phyloP scores from a whole-genome alignment of 768 basidiomycete genomes.

The Lepiota venenata region DNA sequence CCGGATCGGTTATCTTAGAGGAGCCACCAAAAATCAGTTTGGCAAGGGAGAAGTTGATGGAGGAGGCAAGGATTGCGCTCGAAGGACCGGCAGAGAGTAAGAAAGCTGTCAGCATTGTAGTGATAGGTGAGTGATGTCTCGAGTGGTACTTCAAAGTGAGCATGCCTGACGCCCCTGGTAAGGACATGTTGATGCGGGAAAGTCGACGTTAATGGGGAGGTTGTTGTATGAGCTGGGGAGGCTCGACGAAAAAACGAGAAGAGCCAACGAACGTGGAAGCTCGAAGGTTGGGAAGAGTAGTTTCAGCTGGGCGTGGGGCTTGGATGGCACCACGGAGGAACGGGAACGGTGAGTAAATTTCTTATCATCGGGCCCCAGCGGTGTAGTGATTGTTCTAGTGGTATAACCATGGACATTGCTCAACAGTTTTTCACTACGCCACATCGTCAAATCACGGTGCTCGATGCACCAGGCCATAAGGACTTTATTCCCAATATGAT shows the following conservation, averaged over 20 bases:
- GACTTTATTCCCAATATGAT: conserved; percentile 99
- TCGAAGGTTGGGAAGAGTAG: conserved; percentile 89
- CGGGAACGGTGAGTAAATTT: conserved; percentile 67
- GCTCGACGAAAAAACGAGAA: conserved; percentile 79
- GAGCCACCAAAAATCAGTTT: conserved; percentile 63
- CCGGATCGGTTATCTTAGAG: conserved; percentile 33
- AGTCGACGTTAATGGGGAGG: conserved; percentile 96
- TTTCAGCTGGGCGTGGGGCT: conserved; percentile 97
- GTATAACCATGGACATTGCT: conserved; percentile 98
- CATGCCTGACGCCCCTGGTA: conserved; percentile 3
- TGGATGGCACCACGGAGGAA: conserved; percentile 93
- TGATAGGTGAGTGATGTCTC: conserved; percentile 64
- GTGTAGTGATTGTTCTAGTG: conserved; percentile 43
- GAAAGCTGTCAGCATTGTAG: conserved; percentile 80
- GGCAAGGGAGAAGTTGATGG: conserved; percentile 78
- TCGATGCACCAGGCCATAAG: conserved; percentile 96
- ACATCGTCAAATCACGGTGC: conserved; percentile 80
- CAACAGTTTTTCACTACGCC: conserved; percentile 73
- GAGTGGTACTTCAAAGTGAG: neutral
- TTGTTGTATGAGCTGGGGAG: conserved; percentile 89
- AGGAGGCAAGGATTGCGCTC: conserved; percentile 63
- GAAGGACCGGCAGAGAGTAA: conserved; percentile 49
- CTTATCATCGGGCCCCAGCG: neutral
- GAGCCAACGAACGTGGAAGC: conserved; percentile 86
- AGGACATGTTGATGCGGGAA: conserved; percentile 99